phyloP scores from a whole-genome alignment of 2,329 filamentous ascomycete species.

The Tolypocladium nubicola region DNA sequence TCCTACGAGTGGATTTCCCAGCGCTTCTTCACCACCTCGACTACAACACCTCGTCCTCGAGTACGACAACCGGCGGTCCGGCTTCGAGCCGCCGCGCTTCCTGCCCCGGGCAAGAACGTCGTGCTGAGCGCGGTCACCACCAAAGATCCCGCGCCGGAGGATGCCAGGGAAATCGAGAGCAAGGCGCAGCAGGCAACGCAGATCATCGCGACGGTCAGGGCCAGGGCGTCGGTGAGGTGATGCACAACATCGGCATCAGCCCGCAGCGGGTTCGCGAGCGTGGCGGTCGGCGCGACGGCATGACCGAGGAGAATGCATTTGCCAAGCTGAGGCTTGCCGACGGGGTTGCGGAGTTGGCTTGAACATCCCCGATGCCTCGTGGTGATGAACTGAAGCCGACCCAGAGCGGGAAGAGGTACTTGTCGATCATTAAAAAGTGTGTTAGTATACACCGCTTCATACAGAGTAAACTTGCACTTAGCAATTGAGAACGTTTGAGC shows the following conservation, averaged over 20 bases:
- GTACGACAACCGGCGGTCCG: constrained; percentile 48
- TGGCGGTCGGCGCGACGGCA: constrained; percentile 53
- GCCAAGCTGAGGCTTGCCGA: constrained; percentile 59
- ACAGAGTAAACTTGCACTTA: too few relatives aligned
- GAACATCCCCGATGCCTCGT: background rate
- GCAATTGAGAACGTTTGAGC: too few relatives aligned
- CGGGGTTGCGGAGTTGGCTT: constrained; percentile 53
- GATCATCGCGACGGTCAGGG: constrained; percentile 55
- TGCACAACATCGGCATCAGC: constrained; percentile 55
- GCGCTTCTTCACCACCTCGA: constrained; percentile 50
- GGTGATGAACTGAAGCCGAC: too few relatives aligned
- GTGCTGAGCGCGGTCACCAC: constrained; percentile 51
- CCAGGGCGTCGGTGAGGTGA: constrained; percentile 49
- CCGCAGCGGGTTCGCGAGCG: constrained; percentile 61
- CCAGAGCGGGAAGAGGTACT: too few relatives aligned
- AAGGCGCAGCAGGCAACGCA: constrained; percentile 48
- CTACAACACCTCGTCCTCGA: constrained; percentile 50
- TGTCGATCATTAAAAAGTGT: too few relatives aligned
- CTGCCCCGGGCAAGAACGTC: constrained; percentile 51
- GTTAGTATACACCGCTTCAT: too few relatives aligned
- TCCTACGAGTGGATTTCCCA: constrained; percentile 52
- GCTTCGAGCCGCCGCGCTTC: constrained; percentile 50
- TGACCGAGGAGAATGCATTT: constrained; percentile 59
- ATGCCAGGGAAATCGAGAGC: constrained; percentile 41
- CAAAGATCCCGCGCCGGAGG: constrained; percentile 48